A percentile compares a stretch with the other conserved stretches of the same genome.
phyloP scores from a whole-genome alignment of 2,329 filamentous ascomycete genomes.

The Hypoxylon sp. region DNA sequence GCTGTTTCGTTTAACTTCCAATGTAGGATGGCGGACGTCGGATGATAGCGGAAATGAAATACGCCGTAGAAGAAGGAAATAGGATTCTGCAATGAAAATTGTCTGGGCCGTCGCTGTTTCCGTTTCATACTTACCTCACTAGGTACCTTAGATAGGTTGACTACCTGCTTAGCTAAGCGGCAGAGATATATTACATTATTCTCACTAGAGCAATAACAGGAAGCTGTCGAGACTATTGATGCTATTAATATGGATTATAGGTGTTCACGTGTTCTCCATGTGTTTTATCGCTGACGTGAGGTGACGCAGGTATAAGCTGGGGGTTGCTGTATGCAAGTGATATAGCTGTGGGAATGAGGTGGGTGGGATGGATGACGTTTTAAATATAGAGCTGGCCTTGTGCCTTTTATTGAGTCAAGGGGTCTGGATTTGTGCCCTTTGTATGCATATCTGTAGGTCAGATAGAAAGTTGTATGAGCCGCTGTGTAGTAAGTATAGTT shows the following conservation, averaged over 20 bases:
- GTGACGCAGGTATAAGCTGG: not conserved
- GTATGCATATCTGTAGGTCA: too few relatives aligned
- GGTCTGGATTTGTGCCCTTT: not conserved
- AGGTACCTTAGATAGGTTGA: too few relatives aligned
- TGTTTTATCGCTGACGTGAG: conserved; percentile 14
- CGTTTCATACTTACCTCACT: not conserved
- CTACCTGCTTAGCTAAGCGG: not conserved
- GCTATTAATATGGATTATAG: conserved; percentile 2
- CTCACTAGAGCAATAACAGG: not conserved
- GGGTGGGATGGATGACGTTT: conserved; percentile 1
- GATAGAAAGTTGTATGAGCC: not conserved
- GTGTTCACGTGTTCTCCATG: not conserved
- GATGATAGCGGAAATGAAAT: not conserved
- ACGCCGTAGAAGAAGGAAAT: not conserved
- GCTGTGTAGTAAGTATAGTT: not conserved
- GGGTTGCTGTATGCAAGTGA: not conserved
- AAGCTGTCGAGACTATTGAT: not conserved
- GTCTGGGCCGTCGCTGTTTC: not conserved
- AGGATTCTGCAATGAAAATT: not conserved
- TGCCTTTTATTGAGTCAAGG: not conserved
- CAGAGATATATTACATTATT: not conserved
- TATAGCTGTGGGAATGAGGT: not conserved
- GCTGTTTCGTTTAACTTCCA: not conserved
- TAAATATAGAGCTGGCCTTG: conserved; percentile 18
- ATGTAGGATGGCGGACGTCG: not conserved